Base-by-base conservation (phyloP, 345 rosid genomes). In the Cardamine chenopodiifolia region DNA sequence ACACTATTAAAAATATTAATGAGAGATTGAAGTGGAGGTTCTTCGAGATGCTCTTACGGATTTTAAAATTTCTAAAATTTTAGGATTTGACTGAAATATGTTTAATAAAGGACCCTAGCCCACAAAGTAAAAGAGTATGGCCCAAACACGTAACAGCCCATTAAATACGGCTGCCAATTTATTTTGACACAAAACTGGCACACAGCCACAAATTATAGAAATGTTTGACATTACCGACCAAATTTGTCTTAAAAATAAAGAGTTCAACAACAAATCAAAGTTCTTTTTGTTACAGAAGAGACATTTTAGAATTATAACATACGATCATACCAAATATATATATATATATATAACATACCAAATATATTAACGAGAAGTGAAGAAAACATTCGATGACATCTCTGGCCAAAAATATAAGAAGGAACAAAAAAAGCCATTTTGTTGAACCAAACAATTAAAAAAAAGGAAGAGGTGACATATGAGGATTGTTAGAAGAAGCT, bases 111-210 rank as follows among this genome's bases (percentile, higher is more conserved):
- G 25, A 25, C 18, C 6, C 2, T 37, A 20, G 31, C 53, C 76
- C 62, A 14, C 17, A 28, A 72, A 37, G 11, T 52, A 14, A 72
- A 64, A 64, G 37, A 20, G 14, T 55, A 44, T 73, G 47, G 64
- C 71, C 77, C 71, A 31, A 64, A 20, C 0, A 29, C 7, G 1
- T 5, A 53, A 40, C 0, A 42, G 64, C 57, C 65, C 71, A 73
- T 62, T 37, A 71, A 62, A 61, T 3, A 62, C 4, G 2, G 20
- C 59, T 2, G 20, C 52, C 19, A 7, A 34, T 17, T 58, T 42
- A 40, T 29, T 42, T 19, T 6, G 48, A 61, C 50, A 35, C 7
- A 19, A 22, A 52, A n/a, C n/a, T n/a, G n/a, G n/a, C n/a, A n/a
- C n/a, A n/a, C n/a, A n/a, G n/a, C n/a, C n/a, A n/a, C n/a, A n/a